A percentile compares a stretch with the other conserved stretches of the same genome.
These are phyloP conservation scores for Microcera coccophila DNA, from an alignment of 2,329 filamentous ascomycete genomes.

Conservation along the genomic window DNA sequence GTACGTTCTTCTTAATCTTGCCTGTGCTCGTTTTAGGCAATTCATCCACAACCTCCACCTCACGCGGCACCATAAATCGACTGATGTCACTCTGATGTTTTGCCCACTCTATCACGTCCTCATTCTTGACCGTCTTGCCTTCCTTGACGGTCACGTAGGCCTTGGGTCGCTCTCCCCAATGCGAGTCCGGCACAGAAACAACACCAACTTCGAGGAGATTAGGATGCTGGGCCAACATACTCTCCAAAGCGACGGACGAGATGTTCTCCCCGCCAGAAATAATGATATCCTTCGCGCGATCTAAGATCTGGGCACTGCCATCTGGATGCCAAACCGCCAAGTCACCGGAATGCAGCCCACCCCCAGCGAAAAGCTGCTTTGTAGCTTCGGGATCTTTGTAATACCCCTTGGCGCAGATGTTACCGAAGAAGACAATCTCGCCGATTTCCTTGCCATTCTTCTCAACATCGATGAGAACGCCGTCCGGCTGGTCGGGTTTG, in stretches of 20 bases:
- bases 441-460: slow-evolving; percentile 49
- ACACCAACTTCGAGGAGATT: slow-evolving; percentile 89
- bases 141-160: slow-evolving; percentile 81
- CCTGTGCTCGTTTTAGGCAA: slow-evolving; percentile 96
- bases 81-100: slow-evolving; percentile 76
- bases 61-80: slow-evolving; percentile 78
- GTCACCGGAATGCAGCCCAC: slow-evolving; percentile 84
- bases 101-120: slow-evolving; percentile 81
- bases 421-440: slow-evolving; percentile 76
- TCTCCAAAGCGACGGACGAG: slow-evolving; percentile 85
- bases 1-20: slow-evolving; percentile 91
- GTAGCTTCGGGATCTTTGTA: slow-evolving; percentile 88
- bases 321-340: slow-evolving; percentile 91
- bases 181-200: slow-evolving; percentile 78
- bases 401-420: slow-evolving; percentile 89
- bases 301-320: slow-evolving; percentile 85
- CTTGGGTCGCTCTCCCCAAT: slow-evolving; percentile 96
- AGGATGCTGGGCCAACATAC: slow-evolving; percentile 83
- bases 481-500: slow-evolving; percentile 69
- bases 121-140: slow-evolving; percentile 45
- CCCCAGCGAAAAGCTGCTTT: slow-evolving; percentile 79
- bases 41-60: slow-evolving; percentile 76
- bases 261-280: slow-evolving; percentile 98
- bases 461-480: slow-evolving; percentile 44
- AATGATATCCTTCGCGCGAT: slow-evolving; percentile 96